Evolutionary conservation across 176 grass and related monocot species (phyloP).

Genomic region (Triticum urartu): DNA sequence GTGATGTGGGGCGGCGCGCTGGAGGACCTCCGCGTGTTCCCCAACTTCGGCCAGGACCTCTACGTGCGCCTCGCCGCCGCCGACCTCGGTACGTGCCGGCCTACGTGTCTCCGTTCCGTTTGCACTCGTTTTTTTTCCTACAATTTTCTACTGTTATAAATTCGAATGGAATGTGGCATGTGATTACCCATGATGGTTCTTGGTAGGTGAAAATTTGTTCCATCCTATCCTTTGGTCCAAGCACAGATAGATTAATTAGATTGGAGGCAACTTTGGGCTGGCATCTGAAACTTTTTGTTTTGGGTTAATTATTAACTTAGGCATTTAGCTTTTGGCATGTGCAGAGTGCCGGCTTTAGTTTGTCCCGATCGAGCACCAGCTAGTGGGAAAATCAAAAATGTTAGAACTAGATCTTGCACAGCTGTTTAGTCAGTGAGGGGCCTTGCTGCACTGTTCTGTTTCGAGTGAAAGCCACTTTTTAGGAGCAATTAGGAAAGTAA

Average conservation of each 20-base stretch:
- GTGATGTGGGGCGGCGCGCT: constrained; percentile 54
- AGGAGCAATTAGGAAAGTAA: background rate
- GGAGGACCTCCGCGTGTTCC: constrained; percentile 43
- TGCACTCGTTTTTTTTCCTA: no score
- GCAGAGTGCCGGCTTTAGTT: background rate
- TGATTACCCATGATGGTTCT: background rate
- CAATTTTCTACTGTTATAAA: no score
- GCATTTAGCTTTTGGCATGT: background rate
- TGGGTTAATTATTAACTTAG: background rate
- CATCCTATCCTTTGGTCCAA: background rate
- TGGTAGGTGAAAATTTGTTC: constrained; percentile 20
- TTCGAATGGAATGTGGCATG: background rate
- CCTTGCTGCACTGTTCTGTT: background rate
- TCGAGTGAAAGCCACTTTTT: background rate
- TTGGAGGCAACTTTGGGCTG: background rate
- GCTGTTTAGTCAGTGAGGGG: background rate
- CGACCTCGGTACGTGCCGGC: constrained; percentile 49
- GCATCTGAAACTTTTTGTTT: background rate
- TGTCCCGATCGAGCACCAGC: background rate
- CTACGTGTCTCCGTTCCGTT: background rate
- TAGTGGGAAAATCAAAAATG: background rate
- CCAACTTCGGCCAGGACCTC: constrained; percentile 46
- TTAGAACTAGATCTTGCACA: background rate
- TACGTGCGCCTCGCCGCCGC: constrained; percentile 54
- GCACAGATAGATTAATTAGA: no score